Conservation (phyloP, 768 basidiomycete species). For the Suillus decipiens region DNA sequence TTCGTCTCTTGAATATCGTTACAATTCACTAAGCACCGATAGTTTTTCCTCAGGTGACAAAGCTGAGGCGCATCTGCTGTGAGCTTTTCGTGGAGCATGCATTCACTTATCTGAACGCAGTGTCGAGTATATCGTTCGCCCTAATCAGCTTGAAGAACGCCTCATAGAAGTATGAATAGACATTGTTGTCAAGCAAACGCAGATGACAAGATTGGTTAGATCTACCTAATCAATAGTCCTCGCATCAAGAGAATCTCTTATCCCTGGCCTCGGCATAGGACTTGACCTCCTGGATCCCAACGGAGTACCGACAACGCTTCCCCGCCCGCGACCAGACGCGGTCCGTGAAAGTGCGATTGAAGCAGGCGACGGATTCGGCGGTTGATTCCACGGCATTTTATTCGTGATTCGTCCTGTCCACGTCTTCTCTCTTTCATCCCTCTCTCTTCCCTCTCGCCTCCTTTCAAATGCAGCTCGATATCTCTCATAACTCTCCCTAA, state of each 20-base stretch:
- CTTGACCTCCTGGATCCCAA: conserved; percentile 35
- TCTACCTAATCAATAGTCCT: conserved; percentile 15
- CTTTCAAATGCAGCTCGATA: conserved; percentile 88
- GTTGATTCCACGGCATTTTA: conserved; percentile 31
- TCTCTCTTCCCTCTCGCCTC: conserved; percentile 64
- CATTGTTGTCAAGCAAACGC: not conserved
- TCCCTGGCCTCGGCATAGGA: conserved; percentile 33
- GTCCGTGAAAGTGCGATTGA: conserved; percentile 23
- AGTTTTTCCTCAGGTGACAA: not conserved
- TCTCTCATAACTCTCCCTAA: conserved; percentile 91
- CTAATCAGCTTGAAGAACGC: not conserved
- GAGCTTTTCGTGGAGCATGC: not conserved
- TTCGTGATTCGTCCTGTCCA: conserved; percentile 32
- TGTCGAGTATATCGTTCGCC: not conserved
- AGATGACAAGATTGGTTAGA: not conserved
- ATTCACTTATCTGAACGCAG: not conserved
- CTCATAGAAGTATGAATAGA: not conserved
- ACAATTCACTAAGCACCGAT: not conserved
- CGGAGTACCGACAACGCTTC: conserved; percentile 31
- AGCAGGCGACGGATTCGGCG: conserved; percentile 11
- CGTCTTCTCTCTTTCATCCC: conserved; percentile 33
- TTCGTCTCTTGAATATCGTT: not conserved
- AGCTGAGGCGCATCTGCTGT: not conserved
- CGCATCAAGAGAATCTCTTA: conserved; percentile 28
- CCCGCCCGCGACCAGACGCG: conserved; percentile 27